Conservation (phyloP, 129 eudicot species). For the Flaveria robusta region DNA sequence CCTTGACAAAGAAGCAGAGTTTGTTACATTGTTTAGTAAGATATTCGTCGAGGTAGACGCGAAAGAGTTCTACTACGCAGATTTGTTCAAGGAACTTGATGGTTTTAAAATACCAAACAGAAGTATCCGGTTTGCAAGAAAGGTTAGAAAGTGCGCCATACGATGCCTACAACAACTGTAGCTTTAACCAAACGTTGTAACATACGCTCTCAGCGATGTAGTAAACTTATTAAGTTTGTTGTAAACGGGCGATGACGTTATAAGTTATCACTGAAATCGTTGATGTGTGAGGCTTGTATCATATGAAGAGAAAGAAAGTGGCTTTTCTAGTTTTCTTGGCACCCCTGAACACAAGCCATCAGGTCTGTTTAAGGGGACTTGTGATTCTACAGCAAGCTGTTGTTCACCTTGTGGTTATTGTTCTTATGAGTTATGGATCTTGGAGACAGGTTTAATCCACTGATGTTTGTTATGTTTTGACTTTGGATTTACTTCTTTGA, state of each 20-base stretch:
- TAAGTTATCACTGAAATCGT: not conserved
- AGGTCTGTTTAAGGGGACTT: too few species aligned
- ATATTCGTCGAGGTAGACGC: conserved; percentile 28
- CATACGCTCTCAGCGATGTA: not conserved
- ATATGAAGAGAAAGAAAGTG: too few species aligned
- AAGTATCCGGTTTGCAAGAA: conserved; percentile 31
- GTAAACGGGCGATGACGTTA: not conserved
- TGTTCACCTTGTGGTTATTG: too few species aligned
- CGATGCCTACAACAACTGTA: conserved; percentile 19
- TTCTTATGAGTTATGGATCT: too few species aligned
- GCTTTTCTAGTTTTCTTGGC: too few species aligned
- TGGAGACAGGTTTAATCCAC: too few species aligned
- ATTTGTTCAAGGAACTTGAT: conserved; percentile 26
- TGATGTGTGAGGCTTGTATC: too few species aligned
- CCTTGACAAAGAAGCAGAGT: conserved; percentile 42
- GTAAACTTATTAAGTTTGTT: not conserved
- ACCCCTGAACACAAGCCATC: too few species aligned
- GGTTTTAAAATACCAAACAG: conserved; percentile 1
- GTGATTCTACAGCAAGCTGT: too few species aligned
- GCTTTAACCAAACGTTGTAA: not conserved
- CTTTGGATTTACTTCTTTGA: too few species aligned
- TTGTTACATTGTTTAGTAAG: conserved; percentile 37
- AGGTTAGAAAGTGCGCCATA: conserved; percentile 7
- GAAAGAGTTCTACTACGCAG: conserved; percentile 46
- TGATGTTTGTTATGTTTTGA: too few species aligned